Conservation (phyloP, 1,284 basidiomycete species). For the Inonotus obliquus region DNA sequence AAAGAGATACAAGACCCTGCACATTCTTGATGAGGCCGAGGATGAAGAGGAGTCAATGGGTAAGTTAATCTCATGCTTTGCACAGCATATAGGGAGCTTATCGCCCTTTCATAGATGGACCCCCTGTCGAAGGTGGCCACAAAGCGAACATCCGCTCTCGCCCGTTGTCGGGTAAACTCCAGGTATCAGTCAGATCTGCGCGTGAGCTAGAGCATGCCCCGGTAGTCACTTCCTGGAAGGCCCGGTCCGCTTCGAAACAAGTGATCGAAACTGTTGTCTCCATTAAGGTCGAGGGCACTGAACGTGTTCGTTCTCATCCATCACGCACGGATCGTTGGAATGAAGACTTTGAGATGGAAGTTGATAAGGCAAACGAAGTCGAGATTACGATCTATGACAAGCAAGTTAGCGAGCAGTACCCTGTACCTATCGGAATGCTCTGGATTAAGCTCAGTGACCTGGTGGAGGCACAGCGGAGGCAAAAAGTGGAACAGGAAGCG, state of each 20-base stretch:
- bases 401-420: slow-evolving; percentile 71
- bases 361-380: slow-evolving; percentile 98
- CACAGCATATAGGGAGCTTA: slow-evolving; percentile 14
- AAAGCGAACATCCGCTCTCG: slow-evolving; percentile 90
- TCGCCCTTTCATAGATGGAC: slow-evolving; percentile 28
- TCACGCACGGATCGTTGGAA: slow-evolving; percentile 96
- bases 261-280: slow-evolving; percentile 86
- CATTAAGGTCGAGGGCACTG: slow-evolving; percentile 95
- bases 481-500: slow-evolving; percentile 84
- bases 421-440: slow-evolving; percentile 90
- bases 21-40: slow-evolving; percentile 86
- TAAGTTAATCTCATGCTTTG: slow-evolving; percentile 28
- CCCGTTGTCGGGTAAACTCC: slow-evolving; percentile 90
- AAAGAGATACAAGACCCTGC: slow-evolving; percentile 94
- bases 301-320: slow-evolving; percentile 88
- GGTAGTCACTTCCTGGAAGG: slow-evolving; percentile 48
- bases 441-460: slow-evolving; percentile 97
- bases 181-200: slow-evolving; percentile 85
- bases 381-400: slow-evolving; percentile 97
- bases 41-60: slow-evolving; percentile 70
- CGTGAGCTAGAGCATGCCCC: slow-evolving; percentile 95
- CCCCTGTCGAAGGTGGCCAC: slow-evolving; percentile 78
- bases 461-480: slow-evolving; percentile 90
- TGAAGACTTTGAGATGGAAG: slow-evolving; percentile 93
- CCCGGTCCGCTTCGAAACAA: slow-evolving; percentile 75